A percentile compares a stretch with the other conserved stretches of the same genome.
phyloP scores from a whole-genome alignment of 1,139 yeast genomes.

The Candida sanyaensis region DNA sequence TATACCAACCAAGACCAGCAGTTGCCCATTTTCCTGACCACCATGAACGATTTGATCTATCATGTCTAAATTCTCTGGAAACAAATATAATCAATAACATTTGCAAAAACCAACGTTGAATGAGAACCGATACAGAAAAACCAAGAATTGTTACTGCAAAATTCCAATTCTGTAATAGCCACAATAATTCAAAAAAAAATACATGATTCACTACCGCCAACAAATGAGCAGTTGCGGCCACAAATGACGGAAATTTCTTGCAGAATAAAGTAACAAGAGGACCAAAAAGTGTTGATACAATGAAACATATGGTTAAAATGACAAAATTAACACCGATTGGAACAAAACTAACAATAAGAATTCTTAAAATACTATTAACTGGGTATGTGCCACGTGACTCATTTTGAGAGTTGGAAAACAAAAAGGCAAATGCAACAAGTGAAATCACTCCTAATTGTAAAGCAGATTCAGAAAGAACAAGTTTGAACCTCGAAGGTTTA shows the following conservation, averaged over 20 bases:
- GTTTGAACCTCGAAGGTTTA: constrained; percentile 40
- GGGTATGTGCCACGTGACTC: constrained; percentile 30
- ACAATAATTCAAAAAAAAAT: constrained; percentile 48
- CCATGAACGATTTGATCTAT: constrained; percentile 57
- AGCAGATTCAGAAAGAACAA: constrained; percentile 31
- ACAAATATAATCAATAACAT: constrained; percentile 38
- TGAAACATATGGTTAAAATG: constrained; percentile 38
- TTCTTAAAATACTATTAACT: constrained; percentile 37
- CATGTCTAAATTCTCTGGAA: constrained; percentile 53
- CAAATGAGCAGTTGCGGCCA: constrained; percentile 47
- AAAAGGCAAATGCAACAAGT: constrained; percentile 39
- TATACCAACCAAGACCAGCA: constrained; percentile 52
- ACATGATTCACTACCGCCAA: constrained; percentile 45
- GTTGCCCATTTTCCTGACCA: constrained; percentile 70
- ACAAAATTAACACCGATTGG: constrained; percentile 50
- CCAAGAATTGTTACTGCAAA: constrained; percentile 52
- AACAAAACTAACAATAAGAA: constrained; percentile 41
- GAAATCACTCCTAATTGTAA: constrained; percentile 29
- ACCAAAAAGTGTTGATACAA: constrained; percentile 46
- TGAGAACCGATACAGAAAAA: constrained; percentile 34
- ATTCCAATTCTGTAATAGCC: constrained; percentile 56
- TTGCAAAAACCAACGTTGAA: constrained; percentile 50
- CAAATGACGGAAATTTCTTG: constrained; percentile 40
- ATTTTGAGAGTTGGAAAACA: constrained; percentile 48
- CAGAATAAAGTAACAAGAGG: constrained; percentile 42